These are phyloP conservation scores for Coemansia sp. DNA, from an alignment of 192 early-diverging fungal genomes.

Conservation along the genomic window DNA sequence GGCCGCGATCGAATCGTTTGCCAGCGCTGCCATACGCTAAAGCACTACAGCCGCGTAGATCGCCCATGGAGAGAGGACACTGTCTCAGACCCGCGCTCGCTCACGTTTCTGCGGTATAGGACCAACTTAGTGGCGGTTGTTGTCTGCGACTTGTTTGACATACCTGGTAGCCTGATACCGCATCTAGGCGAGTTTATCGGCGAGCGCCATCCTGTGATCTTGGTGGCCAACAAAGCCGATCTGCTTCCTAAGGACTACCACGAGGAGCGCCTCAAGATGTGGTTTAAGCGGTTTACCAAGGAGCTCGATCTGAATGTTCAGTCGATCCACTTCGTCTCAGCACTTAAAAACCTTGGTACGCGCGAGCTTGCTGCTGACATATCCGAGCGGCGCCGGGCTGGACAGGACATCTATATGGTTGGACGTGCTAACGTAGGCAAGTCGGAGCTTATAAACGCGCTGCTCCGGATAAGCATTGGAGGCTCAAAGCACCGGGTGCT, in stretches of 20 bases:
- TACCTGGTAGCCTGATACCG: conserved; percentile 64
- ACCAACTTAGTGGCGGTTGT: conserved; percentile 58
- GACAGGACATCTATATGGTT: conserved; percentile 69
- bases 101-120: conserved; percentile 61
- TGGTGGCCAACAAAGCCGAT: conserved; percentile 77
- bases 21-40: conserved; percentile 68
- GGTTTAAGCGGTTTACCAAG: conserved; percentile 57
- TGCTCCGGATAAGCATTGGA: conserved; percentile 60
- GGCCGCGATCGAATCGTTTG: conserved; percentile 60
- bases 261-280: conserved; percentile 58
- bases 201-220: conserved; percentile 55
- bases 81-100: conserved; percentile 55
- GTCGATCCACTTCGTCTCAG: conserved; percentile 61
- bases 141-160: conserved; percentile 70
- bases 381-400: conserved; percentile 28
- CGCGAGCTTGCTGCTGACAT: conserved; percentile 57
- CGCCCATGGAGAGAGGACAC: conserved; percentile 57
- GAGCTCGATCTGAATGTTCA: conserved; percentile 45
- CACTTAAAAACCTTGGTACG: conserved; percentile 62
- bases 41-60: conserved; percentile 58
- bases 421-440: conserved; percentile 81
- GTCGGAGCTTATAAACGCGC: conserved; percentile 69
- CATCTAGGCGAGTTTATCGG: conserved; percentile 60
- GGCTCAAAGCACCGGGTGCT: conserved; percentile 59
- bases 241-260: conserved; percentile 64